Percentiles rank a stretch among this genome's conserved stretches.
Conservation (phyloP, 352 stramenopile species). For the Phytophthora agathidicida region DNA sequence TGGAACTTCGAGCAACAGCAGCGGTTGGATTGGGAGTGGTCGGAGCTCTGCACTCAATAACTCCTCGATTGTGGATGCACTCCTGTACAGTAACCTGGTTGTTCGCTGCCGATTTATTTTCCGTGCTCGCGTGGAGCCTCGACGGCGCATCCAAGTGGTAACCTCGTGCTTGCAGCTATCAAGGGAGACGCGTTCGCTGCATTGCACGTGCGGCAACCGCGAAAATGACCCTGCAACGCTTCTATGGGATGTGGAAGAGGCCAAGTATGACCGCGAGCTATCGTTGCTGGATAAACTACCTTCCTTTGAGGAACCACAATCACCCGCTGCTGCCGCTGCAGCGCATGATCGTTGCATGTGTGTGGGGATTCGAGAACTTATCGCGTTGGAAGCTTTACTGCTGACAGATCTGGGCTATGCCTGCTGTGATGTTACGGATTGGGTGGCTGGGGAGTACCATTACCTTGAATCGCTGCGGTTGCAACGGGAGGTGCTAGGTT, state of each 20-base stretch:
- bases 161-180: slow-evolving; percentile 78
- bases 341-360: slow-evolving; percentile 59
- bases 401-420: slow-evolving; percentile 81
- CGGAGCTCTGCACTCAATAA: slow-evolving; percentile 38
- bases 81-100: slow-evolving; percentile 84
- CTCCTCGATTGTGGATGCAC: slow-evolving; percentile 75
- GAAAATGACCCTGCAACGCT: slow-evolving; percentile 75
- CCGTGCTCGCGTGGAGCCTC: slow-evolving; percentile 73
- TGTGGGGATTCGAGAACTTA: slow-evolving; percentile 75
- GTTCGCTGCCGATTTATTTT: slow-evolving; percentile 84
- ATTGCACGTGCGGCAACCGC: slow-evolving; percentile 70
- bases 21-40: slow-evolving; percentile 13
- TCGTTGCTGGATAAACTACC: slow-evolving; percentile 63
- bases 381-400: slow-evolving; percentile 74
- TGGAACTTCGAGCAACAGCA: slow-evolving; percentile 11
- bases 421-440: slow-evolving; percentile 79
- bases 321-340: slow-evolving; percentile 25
- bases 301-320: slow-evolving; percentile 63
- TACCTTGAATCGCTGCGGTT: slow-evolving; percentile 79
- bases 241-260: slow-evolving; percentile 77
- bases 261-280: slow-evolving; percentile 74
- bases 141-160: slow-evolving; percentile 68
- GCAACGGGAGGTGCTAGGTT: slow-evolving; percentile 79
- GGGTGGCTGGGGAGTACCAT: slow-evolving; percentile 76
- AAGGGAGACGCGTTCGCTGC: slow-evolving; percentile 65